phyloP scores from a whole-genome alignment of 2,329 filamentous ascomycete genomes.

The Colletotrichum cuscutae region DNA sequence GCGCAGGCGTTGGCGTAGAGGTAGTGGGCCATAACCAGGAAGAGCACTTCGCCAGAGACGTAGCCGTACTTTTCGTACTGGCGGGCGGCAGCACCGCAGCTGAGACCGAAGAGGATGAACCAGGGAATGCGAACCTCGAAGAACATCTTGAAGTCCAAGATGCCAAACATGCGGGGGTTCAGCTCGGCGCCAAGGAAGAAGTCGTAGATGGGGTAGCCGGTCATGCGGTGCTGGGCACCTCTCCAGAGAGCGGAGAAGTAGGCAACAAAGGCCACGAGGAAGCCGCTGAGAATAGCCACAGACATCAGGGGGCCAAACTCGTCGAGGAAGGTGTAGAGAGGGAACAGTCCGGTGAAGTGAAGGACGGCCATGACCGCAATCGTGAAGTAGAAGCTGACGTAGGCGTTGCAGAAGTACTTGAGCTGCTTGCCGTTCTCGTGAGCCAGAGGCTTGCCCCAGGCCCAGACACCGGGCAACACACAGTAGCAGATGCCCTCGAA shows the following conservation, averaged over 20 bases:
- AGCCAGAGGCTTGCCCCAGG: slow-evolving; percentile 87
- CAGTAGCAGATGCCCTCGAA: slow-evolving; percentile 88
- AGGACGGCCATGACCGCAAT: slow-evolving; percentile 76
- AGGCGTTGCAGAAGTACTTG: slow-evolving; percentile 92
- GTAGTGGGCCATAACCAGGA: slow-evolving; percentile 89
- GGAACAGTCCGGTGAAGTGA: slow-evolving; percentile 87
- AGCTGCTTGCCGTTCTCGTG: slow-evolving; percentile 88
- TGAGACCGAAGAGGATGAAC: slow-evolving; percentile 87
- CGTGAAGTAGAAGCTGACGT: slow-evolving; percentile 88
- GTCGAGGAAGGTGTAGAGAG: slow-evolving; percentile 90
- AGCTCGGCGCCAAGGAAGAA: slow-evolving; percentile 95
- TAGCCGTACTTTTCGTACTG: slow-evolving; percentile 90
- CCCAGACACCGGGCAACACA: slow-evolving; percentile 85
- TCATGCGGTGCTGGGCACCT: slow-evolving; percentile 92
- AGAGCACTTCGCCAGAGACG: slow-evolving; percentile 84
- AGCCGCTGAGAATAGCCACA: slow-evolving; percentile 92
- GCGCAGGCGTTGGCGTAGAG: slow-evolving; percentile 92
- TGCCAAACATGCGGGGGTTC: slow-evolving; percentile 82
- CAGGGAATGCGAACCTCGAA: slow-evolving; percentile 92
- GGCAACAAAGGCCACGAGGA: slow-evolving; percentile 82
- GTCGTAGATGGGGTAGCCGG: slow-evolving; percentile 84
- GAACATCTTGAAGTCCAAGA: slow-evolving; percentile 96
- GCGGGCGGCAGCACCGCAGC: slow-evolving; percentile 78
- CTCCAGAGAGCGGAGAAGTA: slow-evolving; percentile 87
- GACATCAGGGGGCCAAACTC: slow-evolving; percentile 94